Evolutionary conservation across 2,329 filamentous ascomycete genomes (phyloP).

Genomic region (Chalaropsis thielavioides): DNA sequence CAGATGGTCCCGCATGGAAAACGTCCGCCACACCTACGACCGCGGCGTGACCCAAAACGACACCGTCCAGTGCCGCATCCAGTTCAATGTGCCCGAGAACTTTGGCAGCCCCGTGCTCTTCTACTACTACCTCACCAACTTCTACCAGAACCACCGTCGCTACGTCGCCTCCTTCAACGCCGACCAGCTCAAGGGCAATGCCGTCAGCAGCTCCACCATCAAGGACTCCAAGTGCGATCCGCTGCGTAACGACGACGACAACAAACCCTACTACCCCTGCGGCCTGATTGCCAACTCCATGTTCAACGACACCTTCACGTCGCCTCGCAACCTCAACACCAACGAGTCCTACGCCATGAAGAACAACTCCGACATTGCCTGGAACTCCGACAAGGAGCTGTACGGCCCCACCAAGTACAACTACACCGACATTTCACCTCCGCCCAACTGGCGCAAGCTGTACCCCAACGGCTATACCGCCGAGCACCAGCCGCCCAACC

Average conservation of each 20-base stretch:
- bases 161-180: constrained; percentile 84
- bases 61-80: constrained; percentile 51
- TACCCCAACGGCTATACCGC: constrained; percentile 58
- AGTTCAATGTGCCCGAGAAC: constrained; percentile 64
- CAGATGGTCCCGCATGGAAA: constrained; percentile 30
- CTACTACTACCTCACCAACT: constrained; percentile 93
- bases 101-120: constrained; percentile 73
- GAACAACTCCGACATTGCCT: constrained; percentile 62
- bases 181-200: constrained; percentile 62
- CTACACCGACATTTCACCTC: constrained; percentile 53
- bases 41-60: constrained; percentile 25
- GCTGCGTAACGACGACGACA: constrained; percentile 38
- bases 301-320: constrained; percentile 83
- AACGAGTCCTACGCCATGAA: constrained; percentile 57
- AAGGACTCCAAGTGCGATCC: constrained; percentile 60
- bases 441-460: constrained; percentile 66
- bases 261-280: constrained; percentile 78
- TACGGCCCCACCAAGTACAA: constrained; percentile 60
- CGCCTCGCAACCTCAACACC: constrained; percentile 45
- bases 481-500: constrained; percentile 50
- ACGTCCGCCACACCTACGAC: constrained; percentile 27
- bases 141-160: constrained; percentile 96
- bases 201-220: constrained; percentile 46
- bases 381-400: constrained; percentile 66
- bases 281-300: constrained; percentile 91